phyloP scores from a whole-genome alignment of 129 eudicot genomes.

The Scalesia atractyloides region DNA sequence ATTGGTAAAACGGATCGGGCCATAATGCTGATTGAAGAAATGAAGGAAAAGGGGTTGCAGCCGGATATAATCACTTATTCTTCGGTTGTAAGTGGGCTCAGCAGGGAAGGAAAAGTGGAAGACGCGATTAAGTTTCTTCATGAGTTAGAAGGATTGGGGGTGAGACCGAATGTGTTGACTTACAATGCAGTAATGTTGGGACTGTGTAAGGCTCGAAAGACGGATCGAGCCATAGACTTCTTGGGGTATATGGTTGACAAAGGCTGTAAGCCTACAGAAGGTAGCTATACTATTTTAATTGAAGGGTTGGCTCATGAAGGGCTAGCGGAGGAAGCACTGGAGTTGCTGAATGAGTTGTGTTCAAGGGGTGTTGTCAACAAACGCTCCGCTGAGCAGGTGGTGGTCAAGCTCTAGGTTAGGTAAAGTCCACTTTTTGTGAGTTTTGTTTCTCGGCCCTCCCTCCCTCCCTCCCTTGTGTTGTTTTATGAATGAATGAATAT shows the following conservation, averaged over 20 bases:
- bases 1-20: conserved; percentile 67
- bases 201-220: conserved; percentile 72
- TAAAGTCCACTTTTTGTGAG: not conserved
- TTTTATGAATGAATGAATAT: not conserved
- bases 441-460: not conserved
- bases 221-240: conserved; percentile 83
- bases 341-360: conserved; percentile 67
- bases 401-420: conserved; percentile 43
- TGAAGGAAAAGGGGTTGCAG: conserved; percentile 70
- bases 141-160: conserved; percentile 57
- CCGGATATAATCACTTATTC: conserved; percentile 74
- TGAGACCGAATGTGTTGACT: conserved; percentile 65
- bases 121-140: conserved; percentile 67
- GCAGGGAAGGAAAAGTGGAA: conserved; percentile 79
- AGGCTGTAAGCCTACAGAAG: conserved; percentile 82
- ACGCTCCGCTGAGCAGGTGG: conserved; percentile 64
- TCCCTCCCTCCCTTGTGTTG: not conserved
- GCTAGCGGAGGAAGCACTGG: conserved; percentile 59
- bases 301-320: conserved; percentile 88
- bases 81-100: conserved; percentile 67
- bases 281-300: conserved; percentile 67
- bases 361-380: conserved; percentile 66
- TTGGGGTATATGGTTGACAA: conserved; percentile 63
- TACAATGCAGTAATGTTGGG: conserved; percentile 76
- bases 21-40: conserved; percentile 57